phyloP scores from a whole-genome alignment of 164 flowering plant species.

The Santalum album region DNA sequence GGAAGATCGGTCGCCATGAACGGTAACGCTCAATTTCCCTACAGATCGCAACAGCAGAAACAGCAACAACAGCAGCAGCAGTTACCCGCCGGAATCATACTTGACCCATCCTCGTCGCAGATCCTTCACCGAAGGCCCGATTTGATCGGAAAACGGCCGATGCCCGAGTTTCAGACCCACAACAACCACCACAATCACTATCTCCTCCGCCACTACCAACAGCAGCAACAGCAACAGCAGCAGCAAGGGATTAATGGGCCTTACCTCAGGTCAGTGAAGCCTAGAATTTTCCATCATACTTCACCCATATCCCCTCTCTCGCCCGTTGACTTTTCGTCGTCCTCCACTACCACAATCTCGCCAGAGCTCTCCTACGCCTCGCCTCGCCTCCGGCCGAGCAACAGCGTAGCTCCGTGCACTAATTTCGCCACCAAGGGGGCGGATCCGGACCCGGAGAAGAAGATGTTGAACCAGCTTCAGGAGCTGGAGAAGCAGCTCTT shows the following conservation, averaged over 20 bases:
- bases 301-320: slow-evolving; percentile 52
- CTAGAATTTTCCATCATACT: slow-evolving; percentile 27
- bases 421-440: too few relatives aligned
- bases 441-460: slow-evolving; percentile 37
- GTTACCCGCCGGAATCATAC: slow-evolving; percentile 23
- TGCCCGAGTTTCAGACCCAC: slow-evolving; percentile 42
- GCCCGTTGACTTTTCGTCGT: slow-evolving; percentile 34
- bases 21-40: slow-evolving; percentile 12
- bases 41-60: slow-evolving; percentile 8
- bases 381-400: slow-evolving; percentile 31
- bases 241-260: slow-evolving; percentile 5
- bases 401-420: too few relatives aligned
- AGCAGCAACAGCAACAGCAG: slow-evolving; percentile 17
- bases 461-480: slow-evolving; percentile 47
- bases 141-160: slow-evolving; percentile 43
- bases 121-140: slow-evolving; percentile 18
- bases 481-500: slow-evolving; percentile 72
- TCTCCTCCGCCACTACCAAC: slow-evolving; percentile 15
- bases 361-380: slow-evolving; percentile 12
- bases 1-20: slow-evolving; percentile 26
- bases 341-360: slow-evolving; percentile 13
- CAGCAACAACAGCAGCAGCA: slow-evolving; percentile 9
- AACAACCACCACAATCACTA: slow-evolving; percentile 5
- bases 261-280: slow-evolving; percentile 61
- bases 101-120: slow-evolving; percentile 26